Evolutionary conservation across 1,139 yeast species (phyloP).

Genomic region (Tardiomyces depauwii): DNA sequence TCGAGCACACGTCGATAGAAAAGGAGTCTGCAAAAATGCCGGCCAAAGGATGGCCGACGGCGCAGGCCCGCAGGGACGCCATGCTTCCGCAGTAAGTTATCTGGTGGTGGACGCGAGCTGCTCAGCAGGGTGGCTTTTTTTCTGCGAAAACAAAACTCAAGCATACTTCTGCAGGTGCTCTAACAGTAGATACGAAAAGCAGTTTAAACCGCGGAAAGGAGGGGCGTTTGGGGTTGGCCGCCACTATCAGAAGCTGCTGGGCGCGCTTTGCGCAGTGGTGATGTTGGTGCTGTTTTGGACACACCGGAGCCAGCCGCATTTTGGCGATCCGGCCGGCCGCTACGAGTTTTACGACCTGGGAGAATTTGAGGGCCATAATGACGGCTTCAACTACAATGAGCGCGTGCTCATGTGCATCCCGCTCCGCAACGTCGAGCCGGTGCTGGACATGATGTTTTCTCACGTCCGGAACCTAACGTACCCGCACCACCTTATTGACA

Average conservation of each 20-base stretch:
- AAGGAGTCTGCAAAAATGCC: no score
- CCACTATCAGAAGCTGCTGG: not conserved
- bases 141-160: no score
- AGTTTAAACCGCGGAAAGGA: not conserved
- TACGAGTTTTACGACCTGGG: conserved; percentile 34
- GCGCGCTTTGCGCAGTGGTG: not conserved
- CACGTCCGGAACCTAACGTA: conserved; percentile 50
- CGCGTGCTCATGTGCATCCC: conserved; percentile 57
- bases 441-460: conserved; percentile 52
- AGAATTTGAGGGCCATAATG: conserved; percentile 37
- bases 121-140: no score
- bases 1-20: no score
- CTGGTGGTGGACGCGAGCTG: no score
- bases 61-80: no score
- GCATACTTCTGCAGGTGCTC: no score
- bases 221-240: not conserved
- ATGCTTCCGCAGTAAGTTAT: no score
- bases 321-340: not conserved
- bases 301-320: not conserved
- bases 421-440: conserved; percentile 57
- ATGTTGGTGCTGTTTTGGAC: not conserved
- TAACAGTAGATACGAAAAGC: not conserved
- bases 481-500: conserved; percentile 54
- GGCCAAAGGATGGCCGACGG: no score
- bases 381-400: conserved; percentile 50